Evolutionary conservation across 2,329 filamentous ascomycete species (phyloP), one percentile per base, ranked within the genome.

Genomic region (Colletotrichum sp.): DNA sequence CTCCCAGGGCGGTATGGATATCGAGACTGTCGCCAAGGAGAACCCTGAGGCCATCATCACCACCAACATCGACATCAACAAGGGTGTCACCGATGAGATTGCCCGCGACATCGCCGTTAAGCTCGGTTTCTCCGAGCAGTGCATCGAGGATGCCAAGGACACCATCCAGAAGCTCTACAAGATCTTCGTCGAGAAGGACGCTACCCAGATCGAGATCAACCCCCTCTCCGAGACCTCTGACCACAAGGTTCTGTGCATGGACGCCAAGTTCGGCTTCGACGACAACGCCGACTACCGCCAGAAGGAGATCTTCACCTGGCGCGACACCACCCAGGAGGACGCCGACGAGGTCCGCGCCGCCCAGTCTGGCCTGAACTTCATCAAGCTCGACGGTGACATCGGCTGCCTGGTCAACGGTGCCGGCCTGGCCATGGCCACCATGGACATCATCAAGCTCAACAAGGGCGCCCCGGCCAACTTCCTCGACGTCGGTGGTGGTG

Each of bases 381-480:
- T 99, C 92, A 99, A 99, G 93, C 94, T 99, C 78, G 97, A 99
- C 85, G 97, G 97, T 85, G 97, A 99, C 86, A 99, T 99, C 85
- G 97, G 97, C 88, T 99, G 97, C 90, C 91, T 99, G 81, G 97
- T 99, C 90, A 99, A 99, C 90, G 97, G 97, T 86, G 97, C 97
- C 83, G 97, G 97, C 89, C 94, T 99, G 80, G 97, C 97, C 88
- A 99, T 99, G 97, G 97, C 97, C 79, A 99, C 97, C 86, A 99
- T 99, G 97, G 97, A 99, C 88, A 99, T 99, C 87, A 99, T 99
- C 92, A 99, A 99, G 93, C 92, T 99, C 79, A 99, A 99, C 89
- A 97, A 97, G 81, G 97, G 97, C 79, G 90, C 92, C 84, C 97
- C 97, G 78, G 97, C 97, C 82, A 99, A 99, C 93, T 99, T 99